A percentile compares a stretch with the other conserved stretches of the same genome.
Evolutionary conservation across 1,284 basidiomycete genomes (phyloP).

Genomic region (Inonotus obliquus): DNA sequence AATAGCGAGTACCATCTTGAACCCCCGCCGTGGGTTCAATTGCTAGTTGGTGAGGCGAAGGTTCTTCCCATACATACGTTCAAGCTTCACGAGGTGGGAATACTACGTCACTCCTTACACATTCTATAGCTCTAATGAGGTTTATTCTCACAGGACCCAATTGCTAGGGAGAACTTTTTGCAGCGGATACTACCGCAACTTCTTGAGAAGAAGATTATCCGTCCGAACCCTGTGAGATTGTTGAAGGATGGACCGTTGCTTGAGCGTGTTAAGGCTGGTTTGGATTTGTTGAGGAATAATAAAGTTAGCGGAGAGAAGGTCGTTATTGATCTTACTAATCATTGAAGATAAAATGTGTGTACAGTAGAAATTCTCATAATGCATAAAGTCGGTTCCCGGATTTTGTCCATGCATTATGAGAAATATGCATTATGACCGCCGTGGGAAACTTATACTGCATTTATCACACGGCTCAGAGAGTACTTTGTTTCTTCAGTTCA

Average conservation of each 20-base stretch:
- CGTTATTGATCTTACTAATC: slow-evolving; percentile 33
- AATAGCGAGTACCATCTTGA: slow-evolving; percentile 31
- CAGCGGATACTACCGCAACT: slow-evolving; percentile 41
- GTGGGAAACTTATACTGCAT: too few relatives aligned
- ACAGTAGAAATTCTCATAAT: too few relatives aligned
- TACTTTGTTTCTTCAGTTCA: too few relatives aligned
- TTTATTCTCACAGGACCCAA: slow-evolving; percentile 31
- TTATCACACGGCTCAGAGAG: too few relatives aligned
- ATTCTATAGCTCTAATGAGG: background rate
- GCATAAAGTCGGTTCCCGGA: too few relatives aligned
- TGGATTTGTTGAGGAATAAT: slow-evolving; percentile 42
- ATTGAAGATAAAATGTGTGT: background rate
- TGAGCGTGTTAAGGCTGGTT: slow-evolving; percentile 35
- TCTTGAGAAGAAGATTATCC: slow-evolving; percentile 30
- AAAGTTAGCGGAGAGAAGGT: slow-evolving; percentile 47
- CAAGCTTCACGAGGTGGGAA: slow-evolving; percentile 35
- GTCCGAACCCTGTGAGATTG: slow-evolving; percentile 39
- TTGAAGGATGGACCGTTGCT: slow-evolving; percentile 39
- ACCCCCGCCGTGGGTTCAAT: slow-evolving; percentile 27
- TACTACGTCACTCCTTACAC: background rate
- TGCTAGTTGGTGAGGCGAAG: slow-evolving; percentile 30
- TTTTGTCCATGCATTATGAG: too few relatives aligned
- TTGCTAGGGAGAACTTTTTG: slow-evolving; percentile 39
- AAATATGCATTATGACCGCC: too few relatives aligned
- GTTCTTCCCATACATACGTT: slow-evolving; percentile 41